Evolutionary conservation across 2,329 filamentous ascomycete species (phyloP).

Genomic region (Aspergillus pseudotamarii): DNA sequence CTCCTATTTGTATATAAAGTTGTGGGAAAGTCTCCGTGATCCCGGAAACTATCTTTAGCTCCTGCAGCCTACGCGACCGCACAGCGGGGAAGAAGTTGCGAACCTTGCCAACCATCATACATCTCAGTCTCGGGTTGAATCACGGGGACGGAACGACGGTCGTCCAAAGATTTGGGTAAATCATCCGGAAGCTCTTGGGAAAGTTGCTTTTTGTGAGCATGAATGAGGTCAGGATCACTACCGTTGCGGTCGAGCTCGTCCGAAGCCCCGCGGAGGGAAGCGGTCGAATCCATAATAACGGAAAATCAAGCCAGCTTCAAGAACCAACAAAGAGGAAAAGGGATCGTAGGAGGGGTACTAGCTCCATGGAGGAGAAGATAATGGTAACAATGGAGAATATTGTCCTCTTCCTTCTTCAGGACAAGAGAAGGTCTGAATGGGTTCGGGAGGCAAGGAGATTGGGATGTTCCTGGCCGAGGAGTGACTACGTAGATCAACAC

Average conservation of each 20-base stretch:
- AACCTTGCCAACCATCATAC: constrained; percentile 98
- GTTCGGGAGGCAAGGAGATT: constrained; percentile 15
- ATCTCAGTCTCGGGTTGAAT: constrained; percentile 87
- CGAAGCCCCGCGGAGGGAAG: constrained; percentile 35
- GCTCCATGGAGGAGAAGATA: constrained; percentile 25
- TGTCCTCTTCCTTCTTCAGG: constrained; percentile 8
- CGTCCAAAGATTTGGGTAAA: constrained; percentile 87
- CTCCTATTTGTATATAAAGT: neutral
- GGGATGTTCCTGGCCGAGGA: constrained; percentile 7
- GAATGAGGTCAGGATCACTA: constrained; percentile 21
- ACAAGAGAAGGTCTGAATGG: neutral
- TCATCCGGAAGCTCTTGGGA: constrained; percentile 70
- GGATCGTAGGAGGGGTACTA: constrained; percentile 16
- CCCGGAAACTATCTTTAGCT: constrained; percentile 3
- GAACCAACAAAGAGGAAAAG: constrained; percentile 17
- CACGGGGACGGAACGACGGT: constrained; percentile 70
- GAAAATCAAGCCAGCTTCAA: constrained; percentile 11
- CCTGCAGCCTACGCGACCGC: constrained; percentile 8
- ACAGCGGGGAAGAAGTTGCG: constrained; percentile 31
- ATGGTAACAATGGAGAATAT: constrained; percentile 9
- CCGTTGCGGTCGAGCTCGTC: constrained; percentile 29
- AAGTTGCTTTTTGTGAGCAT: constrained; percentile 24
- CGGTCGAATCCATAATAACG: constrained; percentile 38
- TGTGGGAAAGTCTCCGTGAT: neutral
- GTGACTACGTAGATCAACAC: constrained; percentile 8